These are phyloP conservation scores for Aspergillus ibericus DNA, from an alignment of 2,329 filamentous ascomycete species.

Conservation along the genomic window DNA sequence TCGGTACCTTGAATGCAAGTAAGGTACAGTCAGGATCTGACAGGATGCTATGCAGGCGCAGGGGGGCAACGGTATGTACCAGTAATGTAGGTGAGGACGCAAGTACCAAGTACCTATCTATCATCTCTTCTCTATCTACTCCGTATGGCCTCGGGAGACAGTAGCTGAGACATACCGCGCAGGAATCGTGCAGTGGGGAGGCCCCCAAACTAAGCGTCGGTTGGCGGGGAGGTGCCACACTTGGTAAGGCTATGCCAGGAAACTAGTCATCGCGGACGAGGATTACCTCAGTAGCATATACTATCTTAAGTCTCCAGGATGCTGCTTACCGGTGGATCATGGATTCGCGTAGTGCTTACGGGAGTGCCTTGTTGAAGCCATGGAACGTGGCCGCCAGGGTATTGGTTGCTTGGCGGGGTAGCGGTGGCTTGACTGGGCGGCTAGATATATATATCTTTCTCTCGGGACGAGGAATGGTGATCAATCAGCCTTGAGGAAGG, in stretches of 20 bases:
- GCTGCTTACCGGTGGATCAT: not conserved
- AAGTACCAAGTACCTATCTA: not conserved
- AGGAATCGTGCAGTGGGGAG: not conserved
- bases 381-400: constrained; percentile 6
- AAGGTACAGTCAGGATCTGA: not conserved
- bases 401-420: constrained; percentile 2
- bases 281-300: not conserved
- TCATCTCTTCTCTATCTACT: not conserved
- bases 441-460: not conserved
- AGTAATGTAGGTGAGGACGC: not conserved
- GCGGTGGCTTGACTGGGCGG: not conserved
- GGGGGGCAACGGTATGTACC: not conserved
- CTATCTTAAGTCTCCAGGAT: not conserved
- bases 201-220: not conserved
- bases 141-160: too few species aligned
- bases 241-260: not conserved
- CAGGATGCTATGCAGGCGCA: not conserved
- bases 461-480: not conserved
- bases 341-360: not conserved
- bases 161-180: not conserved
- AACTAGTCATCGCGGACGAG: not conserved
- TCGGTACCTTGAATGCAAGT: not conserved
- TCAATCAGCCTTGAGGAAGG: not conserved
- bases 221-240: not conserved
- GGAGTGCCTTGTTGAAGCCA: constrained; percentile 4